Base-by-base conservation (phyloP, 495 filamentous ascomycete genomes). In the Halenospora varia region DNA sequence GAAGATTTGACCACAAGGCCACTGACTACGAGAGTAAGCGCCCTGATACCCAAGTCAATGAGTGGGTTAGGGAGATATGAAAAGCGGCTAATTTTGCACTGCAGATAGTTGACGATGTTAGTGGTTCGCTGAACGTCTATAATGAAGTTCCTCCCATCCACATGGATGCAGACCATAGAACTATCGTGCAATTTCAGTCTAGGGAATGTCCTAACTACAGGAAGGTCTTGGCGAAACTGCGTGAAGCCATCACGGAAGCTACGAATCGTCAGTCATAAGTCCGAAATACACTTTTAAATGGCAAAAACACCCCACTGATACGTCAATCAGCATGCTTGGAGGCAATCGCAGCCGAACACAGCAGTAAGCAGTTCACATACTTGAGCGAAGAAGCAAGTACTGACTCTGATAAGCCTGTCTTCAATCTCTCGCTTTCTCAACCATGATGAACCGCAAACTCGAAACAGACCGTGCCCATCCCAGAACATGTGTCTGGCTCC, bases 391-490 rank as follows among this genome's bases (percentile, higher is more conserved):
- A n/a, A 53, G 22, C 35, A n/a, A 48, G 18, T 35, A 10, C 35
- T 35, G 25, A 53, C 47, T 25, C 40, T 48, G 22, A 20, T 19
- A 44, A 61, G 58, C 29, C 22, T 61, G 53, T 45, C 39, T 61
- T 48, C 56, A 35, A 55, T 56, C 58, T 51, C 58, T 61, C 2
- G 24, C 51, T 46, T 61, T 61, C 51, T 47, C 51, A 8, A 35
- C 48, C 25, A 56, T 61, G 53, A 29, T 48, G 4, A 24, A 46
- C 51, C 58, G 58, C n/a, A 29, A 35, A 29, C 25, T 39, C 42
- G 58, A 56, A 24, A 46, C 40, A 13, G 22, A 61, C 35, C 18
- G 22, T 10, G 52, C 58, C 3, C 39, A 50, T 48, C 19, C 46
- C 25, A 46, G 52, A 8, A 61, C 58, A 44, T 61, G 58, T 19